Conservation (phyloP, 805 yeast genomes). For the Wickerhamiella azymoides region DNA sequence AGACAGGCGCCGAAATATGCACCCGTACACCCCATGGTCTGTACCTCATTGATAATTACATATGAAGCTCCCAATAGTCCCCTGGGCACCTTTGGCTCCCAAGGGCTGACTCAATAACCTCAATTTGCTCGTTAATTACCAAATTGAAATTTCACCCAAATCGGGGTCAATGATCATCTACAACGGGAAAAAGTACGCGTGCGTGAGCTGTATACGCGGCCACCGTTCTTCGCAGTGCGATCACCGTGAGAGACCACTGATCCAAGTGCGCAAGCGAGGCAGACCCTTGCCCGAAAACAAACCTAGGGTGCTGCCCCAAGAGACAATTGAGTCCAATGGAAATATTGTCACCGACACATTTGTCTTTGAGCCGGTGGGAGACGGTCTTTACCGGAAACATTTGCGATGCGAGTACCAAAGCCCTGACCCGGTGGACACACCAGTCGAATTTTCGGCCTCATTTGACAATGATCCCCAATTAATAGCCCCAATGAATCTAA, state of each 20-base stretch:
- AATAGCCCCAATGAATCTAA: conserved; percentile 26
- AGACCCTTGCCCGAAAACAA: conserved; percentile 54
- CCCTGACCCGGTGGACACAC: background rate
- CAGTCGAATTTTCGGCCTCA: background rate
- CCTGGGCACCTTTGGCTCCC: too few relatives aligned
- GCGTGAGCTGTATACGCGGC: conserved; percentile 62
- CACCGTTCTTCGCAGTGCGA: conserved; percentile 80
- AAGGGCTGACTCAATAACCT: background rate
- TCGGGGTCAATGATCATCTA: conserved; percentile 9
- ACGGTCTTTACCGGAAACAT: conserved; percentile 22
- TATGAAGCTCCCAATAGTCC: background rate
- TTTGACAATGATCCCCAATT: conserved; percentile 17
- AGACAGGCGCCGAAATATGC: too few relatives aligned
- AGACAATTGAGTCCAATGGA: conserved; percentile 13
- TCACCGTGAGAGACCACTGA: conserved; percentile 65
- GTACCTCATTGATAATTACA: too few relatives aligned
- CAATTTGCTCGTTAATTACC: background rate
- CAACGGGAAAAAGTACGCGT: conserved; percentile 17
- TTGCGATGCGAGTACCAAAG: background rate
- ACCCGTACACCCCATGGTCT: too few relatives aligned
- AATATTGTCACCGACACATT: conserved; percentile 16
- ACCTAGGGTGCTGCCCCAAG: conserved; percentile 33
- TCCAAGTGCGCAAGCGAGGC: conserved; percentile 83
- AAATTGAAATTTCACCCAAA: background rate
- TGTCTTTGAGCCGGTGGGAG: conserved; percentile 25